Percentiles rank a stretch among this genome's conserved stretches.
phyloP scores from a whole-genome alignment of 345 rosid species.

The Luvunga scandens region DNA sequence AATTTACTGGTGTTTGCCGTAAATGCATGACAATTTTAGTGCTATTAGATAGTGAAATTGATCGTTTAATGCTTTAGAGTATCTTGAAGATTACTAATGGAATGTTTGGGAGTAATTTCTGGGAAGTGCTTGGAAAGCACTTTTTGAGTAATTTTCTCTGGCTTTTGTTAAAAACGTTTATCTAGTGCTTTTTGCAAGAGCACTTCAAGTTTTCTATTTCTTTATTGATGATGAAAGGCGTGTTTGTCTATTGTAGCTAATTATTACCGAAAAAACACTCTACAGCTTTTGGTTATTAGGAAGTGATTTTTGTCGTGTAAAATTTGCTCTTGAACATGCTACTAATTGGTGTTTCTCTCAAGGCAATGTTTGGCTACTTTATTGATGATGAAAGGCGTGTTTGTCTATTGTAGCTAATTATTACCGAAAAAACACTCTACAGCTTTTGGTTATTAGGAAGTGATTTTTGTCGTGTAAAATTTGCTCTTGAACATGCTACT shows the following conservation, averaged over 20 bases:
- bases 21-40: not conserved
- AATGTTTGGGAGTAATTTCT: not conserved
- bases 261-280: not conserved
- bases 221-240: not conserved
- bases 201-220: not conserved
- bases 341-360: not conserved
- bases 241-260: not conserved
- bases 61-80: not conserved
- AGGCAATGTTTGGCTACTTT: too few relatives aligned
- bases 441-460: not conserved
- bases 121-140: not conserved
- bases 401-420: not conserved
- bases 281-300: not conserved
- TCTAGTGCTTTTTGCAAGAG: not conserved
- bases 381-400: not conserved
- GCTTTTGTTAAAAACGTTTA: not conserved
- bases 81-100: not conserved
- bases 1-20: not conserved
- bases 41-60: not conserved
- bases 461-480: not conserved
- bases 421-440: not conserved
- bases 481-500: not conserved
- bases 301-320: not conserved
- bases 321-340: not conserved
- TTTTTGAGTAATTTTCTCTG: not conserved